These are phyloP conservation scores for Psidium friedrichsthalianum DNA, from an alignment of 345 rosid genomes.

Conservation along the genomic window DNA sequence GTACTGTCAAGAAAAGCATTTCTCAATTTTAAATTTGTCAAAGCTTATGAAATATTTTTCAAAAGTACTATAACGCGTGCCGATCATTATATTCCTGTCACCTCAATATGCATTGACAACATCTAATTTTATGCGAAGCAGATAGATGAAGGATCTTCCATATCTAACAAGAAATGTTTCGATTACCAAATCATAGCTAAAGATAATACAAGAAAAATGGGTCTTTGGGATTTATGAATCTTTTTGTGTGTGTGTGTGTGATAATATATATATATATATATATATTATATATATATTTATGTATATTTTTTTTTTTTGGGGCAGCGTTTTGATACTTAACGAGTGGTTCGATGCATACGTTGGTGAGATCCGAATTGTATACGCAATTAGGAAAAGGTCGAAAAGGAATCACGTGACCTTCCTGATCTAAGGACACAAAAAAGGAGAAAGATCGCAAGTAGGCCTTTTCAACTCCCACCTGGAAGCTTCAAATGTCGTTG, in stretches of 20 bases:
- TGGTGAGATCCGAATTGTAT: neutral
- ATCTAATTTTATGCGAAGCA: neutral
- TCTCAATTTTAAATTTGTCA: neutral
- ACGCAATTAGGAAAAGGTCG: neutral
- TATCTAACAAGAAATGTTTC: neutral
- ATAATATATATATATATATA: too few species aligned
- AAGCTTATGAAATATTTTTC: neutral
- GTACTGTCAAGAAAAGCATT: too few species aligned
- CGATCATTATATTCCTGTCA: neutral
- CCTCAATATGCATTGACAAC: accelerated
- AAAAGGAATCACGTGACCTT: neutral
- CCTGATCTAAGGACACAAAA: neutral
- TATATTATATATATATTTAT: too few species aligned
- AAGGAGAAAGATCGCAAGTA: neutral
- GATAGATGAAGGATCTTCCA: neutral
- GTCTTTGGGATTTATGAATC: neutral
- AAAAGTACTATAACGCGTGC: too few species aligned
- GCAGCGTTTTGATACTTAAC: too few species aligned
- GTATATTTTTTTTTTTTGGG: too few species aligned
- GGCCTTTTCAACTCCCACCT: neutral
- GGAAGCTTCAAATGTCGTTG: neutral
- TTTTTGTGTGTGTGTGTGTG: too few species aligned
- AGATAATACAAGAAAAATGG: neutral
- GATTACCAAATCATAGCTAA: neutral
- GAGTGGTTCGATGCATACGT: neutral